Percentiles rank a stretch among this genome's conserved stretches.
phyloP scores from a whole-genome alignment of 306 rosid genomes.

The Prinsepia uniflora region DNA sequence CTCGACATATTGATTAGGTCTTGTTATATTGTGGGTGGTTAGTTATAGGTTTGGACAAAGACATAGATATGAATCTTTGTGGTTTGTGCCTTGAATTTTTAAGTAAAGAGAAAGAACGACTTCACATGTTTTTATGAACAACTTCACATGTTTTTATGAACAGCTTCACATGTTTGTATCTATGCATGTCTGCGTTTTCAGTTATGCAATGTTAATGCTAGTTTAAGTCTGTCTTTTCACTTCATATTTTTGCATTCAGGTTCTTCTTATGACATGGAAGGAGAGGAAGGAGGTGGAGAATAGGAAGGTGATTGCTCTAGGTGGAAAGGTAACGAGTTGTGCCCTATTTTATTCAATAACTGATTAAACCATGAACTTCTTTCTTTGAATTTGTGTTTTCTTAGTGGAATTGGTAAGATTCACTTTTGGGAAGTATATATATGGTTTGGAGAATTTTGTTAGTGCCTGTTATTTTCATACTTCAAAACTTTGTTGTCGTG shows the following conservation, averaged over 20 bases:
- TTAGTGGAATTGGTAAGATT: background rate
- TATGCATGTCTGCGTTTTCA: background rate
- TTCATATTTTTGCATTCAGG: constrained; percentile 33
- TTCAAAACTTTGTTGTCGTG: background rate
- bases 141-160: background rate
- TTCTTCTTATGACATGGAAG: constrained; percentile 71
- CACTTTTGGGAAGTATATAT: background rate
- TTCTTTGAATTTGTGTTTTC: background rate
- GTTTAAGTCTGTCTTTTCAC: background rate
- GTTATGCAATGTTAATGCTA: background rate
- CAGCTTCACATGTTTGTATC: background rate
- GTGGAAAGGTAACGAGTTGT: constrained; percentile 63
- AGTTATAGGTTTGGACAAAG: background rate
- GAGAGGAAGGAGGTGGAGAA: constrained; percentile 69
- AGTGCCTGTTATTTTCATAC: background rate
- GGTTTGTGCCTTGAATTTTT: background rate
- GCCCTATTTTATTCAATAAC: constrained; percentile 15
- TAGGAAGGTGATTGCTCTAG: constrained; percentile 62
- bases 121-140: no score
- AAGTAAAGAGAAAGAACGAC: background rate
- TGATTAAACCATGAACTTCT: background rate
- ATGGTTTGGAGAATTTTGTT: background rate
- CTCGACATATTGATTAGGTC: background rate
- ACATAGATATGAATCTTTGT: background rate
- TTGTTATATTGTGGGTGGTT: background rate